Evolutionary conservation across 2,329 filamentous ascomycete genomes (phyloP), one percentile per base, ranked within the genome.

Genomic region (Trichoderma harzianum): DNA sequence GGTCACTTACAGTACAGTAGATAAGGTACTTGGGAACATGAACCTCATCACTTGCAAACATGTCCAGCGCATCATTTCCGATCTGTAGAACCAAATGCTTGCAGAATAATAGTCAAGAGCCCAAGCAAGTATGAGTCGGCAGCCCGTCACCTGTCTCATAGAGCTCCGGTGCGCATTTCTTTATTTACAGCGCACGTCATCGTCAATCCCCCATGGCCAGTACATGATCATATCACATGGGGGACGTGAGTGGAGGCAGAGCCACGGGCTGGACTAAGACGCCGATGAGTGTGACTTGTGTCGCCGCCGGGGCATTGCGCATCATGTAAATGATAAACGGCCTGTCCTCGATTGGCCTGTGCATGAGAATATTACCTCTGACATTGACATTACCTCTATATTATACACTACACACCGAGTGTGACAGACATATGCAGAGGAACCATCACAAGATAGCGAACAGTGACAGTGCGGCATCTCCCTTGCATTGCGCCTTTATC

Each of bases 151-250:
- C 65, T 68, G 65, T 47, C 18, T 14, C 21, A 53, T 0, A 53
- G n/a, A 11, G 47, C 47, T 21, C 47, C 47, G 47, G 47, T 53
- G 57, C 18, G n/a, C 34, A 16, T 28, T 16, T 28, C 28, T 28
- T 12, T 32, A 21, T 32, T n/a, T 30, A 26, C 30, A 62, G 55
- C n/a, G 55, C 55, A 34, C 66, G 66, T 69, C 66, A 69, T 69
- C 14, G 55, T 53, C 18, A n/a, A 24, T n/a, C 21, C 26, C 39
- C 34, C 67, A 32, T 26, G 36, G 57, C 39, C 67, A 18, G 39
- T 62, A 51, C 18, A 61, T 69, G 67, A 69, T 34, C 67, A 69
- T 36, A 62, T 69, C 67, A 69, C 67, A 69, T 69, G 67, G 55
- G 67, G 21, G 34, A 28, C 26, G 39, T 8, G 57, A 28, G 67